Base-by-base conservation (phyloP, 306 rosid species). In the Cicer arietinum region DNA sequence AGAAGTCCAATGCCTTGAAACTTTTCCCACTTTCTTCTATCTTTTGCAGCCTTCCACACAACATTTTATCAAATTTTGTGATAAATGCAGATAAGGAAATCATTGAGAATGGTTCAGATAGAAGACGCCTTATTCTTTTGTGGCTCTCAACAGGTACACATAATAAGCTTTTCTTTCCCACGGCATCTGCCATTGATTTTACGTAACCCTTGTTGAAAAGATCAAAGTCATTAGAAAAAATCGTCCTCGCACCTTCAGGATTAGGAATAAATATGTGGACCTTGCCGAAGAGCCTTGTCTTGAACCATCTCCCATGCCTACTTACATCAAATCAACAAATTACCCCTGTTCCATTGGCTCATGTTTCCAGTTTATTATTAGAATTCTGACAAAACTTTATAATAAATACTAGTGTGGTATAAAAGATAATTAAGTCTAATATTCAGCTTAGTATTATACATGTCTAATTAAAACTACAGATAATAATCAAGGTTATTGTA, bases 281-380 rank as follows among this genome's bases (percentile, higher is more conserved):
- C 86, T 85, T 87, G 13, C 96, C 91, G 25, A 88, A 90, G 53
- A 90, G 46, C 87, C 91, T 84, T 22, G 96, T 87, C 89, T 80
- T 90, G 86, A 90, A 90, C 90, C 90, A 90, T 70, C 76, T 88
- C 16, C 93, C 93, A 41, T 88, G 70, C 91, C 96, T 90, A 57
- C 42, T 75, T 67, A 46, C 66, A 80, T 53, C 78, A 77, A 70
- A 62, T 25, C 53, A 79, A 18, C 13, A 46, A 35, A 16, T 65
- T 37, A 71, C 12, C 6, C 17, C 12, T 60, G 42, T 14, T 74
- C 25, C 56, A 50, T 61, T 53, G 63, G 22, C 66, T 11, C 59
- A 48, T 16, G n/a, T 11, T 53, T 47, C 57, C 13, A 37, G 6
- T 73, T 62, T 51, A 30, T 69, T 71, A 48, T 16, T 50, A 51